phyloP scores from a whole-genome alignment of 371 early-diverging fungal genomes.

The Apophysomyces variabilis region DNA sequence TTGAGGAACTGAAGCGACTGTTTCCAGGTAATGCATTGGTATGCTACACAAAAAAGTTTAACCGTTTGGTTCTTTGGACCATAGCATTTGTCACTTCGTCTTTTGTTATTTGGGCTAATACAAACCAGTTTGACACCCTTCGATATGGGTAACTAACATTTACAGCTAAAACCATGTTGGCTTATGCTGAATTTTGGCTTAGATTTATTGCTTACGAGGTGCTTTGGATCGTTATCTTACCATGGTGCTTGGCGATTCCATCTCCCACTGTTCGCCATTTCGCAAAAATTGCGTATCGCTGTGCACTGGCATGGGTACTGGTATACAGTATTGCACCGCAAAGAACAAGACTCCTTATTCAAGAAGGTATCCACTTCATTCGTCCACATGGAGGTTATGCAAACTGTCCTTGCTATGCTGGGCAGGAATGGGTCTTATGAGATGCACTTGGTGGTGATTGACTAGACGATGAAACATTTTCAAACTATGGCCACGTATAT shows the following conservation, averaged over 20 bases:
- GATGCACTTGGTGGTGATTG: too few relatives aligned
- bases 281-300: constrained; percentile 22
- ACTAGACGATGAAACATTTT: too few relatives aligned
- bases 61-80: background rate
- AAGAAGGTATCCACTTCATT: background rate
- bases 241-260: constrained; percentile 14
- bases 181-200: background rate
- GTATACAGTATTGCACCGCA: constrained; percentile 29
- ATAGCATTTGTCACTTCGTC: constrained; percentile 23
- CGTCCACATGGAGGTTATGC: background rate
- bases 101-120: constrained; percentile 27
- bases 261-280: background rate
- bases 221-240: constrained; percentile 18
- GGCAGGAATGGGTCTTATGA: constrained; percentile 4
- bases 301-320: constrained; percentile 25
- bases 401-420: background rate
- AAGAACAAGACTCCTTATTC: constrained; percentile 18
- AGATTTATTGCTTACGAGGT: constrained; percentile 27
- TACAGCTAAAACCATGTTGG: background rate
- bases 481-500: too few relatives aligned
- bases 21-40: constrained; percentile 24
- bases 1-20: constrained; percentile 8
- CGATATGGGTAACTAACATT: constrained; percentile 23
- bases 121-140: constrained; percentile 26
- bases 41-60: background rate